A percentile compares a stretch with the other conserved stretches of the same genome.
These are phyloP conservation scores for Intubia oerlemansii DNA, from an alignment of 2,329 filamentous ascomycete genomes.

Conservation along the genomic window DNA sequence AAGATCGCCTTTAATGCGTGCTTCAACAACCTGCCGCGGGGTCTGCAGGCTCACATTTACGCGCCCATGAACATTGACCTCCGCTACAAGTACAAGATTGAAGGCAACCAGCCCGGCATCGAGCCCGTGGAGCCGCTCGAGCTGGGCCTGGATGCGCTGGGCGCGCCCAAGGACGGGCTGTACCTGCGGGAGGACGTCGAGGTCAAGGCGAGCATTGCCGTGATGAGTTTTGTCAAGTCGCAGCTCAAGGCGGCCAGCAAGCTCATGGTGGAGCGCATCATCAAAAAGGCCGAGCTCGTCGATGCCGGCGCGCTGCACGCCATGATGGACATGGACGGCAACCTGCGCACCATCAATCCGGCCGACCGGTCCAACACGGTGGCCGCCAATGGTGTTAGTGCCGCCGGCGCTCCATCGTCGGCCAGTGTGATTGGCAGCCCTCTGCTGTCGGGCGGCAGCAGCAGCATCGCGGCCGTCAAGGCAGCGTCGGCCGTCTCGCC, in stretches of 20 bases:
- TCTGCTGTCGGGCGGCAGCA: neutral
- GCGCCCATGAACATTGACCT: conserved; percentile 45
- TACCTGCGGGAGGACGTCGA: conserved; percentile 52
- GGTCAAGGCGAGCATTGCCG: conserved; percentile 45
- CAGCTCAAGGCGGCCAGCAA: conserved; percentile 45
- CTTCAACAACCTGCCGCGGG: conserved; percentile 53
- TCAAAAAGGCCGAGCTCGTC: conserved; percentile 49
- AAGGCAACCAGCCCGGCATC: conserved; percentile 43
- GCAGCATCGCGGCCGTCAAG: no score
- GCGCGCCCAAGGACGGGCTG: conserved; percentile 40
- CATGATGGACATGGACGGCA: conserved; percentile 46
- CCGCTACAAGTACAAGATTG: conserved; percentile 46
- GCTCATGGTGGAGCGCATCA: conserved; percentile 44
- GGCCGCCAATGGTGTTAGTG: no score
- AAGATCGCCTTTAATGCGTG: conserved; percentile 49
- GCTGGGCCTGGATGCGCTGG: conserved; percentile 34
- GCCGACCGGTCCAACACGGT: conserved; percentile 22
- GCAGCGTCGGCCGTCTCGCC: conserved; percentile 4
- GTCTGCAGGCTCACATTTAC: conserved; percentile 50
- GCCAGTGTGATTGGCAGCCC: no score
- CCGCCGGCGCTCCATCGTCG: no score
- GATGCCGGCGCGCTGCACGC: conserved; percentile 43
- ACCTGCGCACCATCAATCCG: conserved; percentile 35
- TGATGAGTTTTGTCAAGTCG: conserved; percentile 43
- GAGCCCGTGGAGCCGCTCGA: conserved; percentile 40